A percentile compares a stretch with the other conserved stretches of the same genome.
phyloP scores from a whole-genome alignment of 1,139 yeast species.

The Pneumocystis canis region DNA sequence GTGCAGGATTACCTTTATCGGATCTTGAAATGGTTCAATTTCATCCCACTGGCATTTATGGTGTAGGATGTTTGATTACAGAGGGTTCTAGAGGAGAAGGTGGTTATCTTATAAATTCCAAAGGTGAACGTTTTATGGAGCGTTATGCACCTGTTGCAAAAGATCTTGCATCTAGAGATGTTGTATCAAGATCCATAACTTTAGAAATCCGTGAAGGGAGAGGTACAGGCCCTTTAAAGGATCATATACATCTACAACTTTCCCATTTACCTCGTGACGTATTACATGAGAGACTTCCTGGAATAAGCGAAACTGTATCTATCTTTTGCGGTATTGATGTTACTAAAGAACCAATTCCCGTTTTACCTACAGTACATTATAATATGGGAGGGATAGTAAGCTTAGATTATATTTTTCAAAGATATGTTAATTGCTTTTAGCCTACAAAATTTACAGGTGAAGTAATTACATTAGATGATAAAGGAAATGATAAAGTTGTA shows the following conservation, averaged over 20 bases:
- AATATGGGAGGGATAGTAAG: constrained; percentile 88
- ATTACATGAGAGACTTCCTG: constrained; percentile 90
- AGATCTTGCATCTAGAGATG: constrained; percentile 97
- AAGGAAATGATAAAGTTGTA: constrained; percentile 82
- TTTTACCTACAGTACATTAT: constrained; percentile 95
- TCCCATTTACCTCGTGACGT: constrained; percentile 88
- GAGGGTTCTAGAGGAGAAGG: constrained; percentile 99
- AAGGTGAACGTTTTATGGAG: constrained; percentile 99
- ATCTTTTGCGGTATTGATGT: constrained; percentile 99
- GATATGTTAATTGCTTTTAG: neutral
- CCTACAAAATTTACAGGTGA: constrained; percentile 28
- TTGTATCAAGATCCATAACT: constrained; percentile 94
- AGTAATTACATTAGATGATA: constrained; percentile 65
- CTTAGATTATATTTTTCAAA: neutral
- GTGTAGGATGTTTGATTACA: constrained; percentile 95
- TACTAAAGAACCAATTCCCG: constrained; percentile 97
- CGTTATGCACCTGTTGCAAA: constrained; percentile 98
- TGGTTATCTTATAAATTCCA: constrained; percentile 87
- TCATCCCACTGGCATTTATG: constrained; percentile 99
- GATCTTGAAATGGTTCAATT: constrained; percentile 96
- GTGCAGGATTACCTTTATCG: constrained; percentile 96
- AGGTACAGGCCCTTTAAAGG: constrained; percentile 95
- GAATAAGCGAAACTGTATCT: constrained; percentile 97
- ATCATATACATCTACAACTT: constrained; percentile 88
- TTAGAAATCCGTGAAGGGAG: constrained; percentile 98